phyloP scores from a whole-genome alignment of 345 rosid species.

The Eucalyptus cloeziana region DNA sequence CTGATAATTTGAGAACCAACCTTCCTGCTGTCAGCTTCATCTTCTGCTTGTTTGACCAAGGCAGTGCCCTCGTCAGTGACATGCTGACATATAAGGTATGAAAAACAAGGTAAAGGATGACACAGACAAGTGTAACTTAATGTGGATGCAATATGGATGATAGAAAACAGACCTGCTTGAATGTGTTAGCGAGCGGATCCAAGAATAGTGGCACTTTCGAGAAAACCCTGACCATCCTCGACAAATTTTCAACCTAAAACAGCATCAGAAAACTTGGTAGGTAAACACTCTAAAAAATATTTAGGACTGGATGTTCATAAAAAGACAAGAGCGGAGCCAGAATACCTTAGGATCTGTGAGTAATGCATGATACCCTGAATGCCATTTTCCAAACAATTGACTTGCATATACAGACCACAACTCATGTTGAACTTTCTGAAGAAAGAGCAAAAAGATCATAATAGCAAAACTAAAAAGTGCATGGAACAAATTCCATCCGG shows the following conservation, averaged over 20 bases:
- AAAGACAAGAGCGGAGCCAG: background rate
- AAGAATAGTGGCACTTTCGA: constrained; percentile 51
- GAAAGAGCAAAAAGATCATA: background rate
- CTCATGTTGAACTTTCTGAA: constrained; percentile 87
- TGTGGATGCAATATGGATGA: background rate
- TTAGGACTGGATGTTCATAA: background rate
- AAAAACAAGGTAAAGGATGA: background rate
- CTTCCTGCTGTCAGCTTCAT: constrained; percentile 59
- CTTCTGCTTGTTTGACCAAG: constrained; percentile 88
- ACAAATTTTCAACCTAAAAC: constrained; percentile 75
- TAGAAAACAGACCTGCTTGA: constrained; percentile 56
- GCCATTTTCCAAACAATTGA: constrained; percentile 69
- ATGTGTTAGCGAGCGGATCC: constrained; percentile 63
- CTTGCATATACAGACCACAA: constrained; percentile 49
- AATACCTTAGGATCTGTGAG: constrained; percentile 76
- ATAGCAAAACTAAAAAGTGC: background rate
- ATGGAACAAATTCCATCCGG: background rate
- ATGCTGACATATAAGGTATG: constrained; percentile 30
- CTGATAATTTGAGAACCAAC: background rate
- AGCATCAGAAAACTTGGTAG: background rate
- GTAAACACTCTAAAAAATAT: background rate
- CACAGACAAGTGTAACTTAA: background rate
- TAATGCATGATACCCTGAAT: constrained; percentile 79
- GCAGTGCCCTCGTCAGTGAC: constrained; percentile 73
- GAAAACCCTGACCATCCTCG: constrained; percentile 89